These are phyloP conservation scores for Trichothecium roseum DNA, from an alignment of 2,329 filamentous ascomycete species.

Conservation along the genomic window DNA sequence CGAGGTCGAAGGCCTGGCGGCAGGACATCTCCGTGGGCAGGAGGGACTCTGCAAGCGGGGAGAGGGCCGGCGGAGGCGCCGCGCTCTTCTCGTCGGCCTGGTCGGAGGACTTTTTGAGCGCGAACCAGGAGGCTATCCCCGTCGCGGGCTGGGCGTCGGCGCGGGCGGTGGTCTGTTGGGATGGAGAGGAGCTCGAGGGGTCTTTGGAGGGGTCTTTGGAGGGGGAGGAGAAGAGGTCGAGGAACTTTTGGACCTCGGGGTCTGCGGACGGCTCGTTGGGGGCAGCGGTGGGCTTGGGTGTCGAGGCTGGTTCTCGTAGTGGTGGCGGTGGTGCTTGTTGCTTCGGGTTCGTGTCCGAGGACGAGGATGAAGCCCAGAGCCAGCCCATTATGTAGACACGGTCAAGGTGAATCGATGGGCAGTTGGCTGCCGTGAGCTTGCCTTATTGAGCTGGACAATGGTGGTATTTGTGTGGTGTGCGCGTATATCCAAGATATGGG, in stretches of 20 bases:
- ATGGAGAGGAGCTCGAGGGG: slow-evolving; percentile 5
- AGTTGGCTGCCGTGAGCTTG: too few relatives aligned
- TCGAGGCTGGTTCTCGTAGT: slow-evolving; percentile 10
- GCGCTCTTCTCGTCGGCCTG: slow-evolving; percentile 11
- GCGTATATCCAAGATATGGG: too few relatives aligned
- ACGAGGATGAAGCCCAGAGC: slow-evolving; percentile 42
- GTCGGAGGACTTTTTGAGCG: slow-evolving; percentile 18
- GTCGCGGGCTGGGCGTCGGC: slow-evolving; percentile 13
- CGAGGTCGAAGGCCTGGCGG: slow-evolving; percentile 79
- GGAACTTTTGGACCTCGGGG: slow-evolving; percentile 44
- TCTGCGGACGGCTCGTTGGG: slow-evolving; percentile 25
- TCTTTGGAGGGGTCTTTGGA: slow-evolving; percentile 1
- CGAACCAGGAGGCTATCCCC: slow-evolving; percentile 21
- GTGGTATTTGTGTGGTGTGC: too few relatives aligned
- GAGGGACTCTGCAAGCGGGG: slow-evolving; percentile 52
- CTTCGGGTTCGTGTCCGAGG: slow-evolving; percentile 13
- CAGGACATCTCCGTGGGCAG: slow-evolving; percentile 82
- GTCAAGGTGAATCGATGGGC: too few relatives aligned
- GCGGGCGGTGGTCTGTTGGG: slow-evolving; percentile 8
- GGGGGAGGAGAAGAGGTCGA: slow-evolving; percentile 32
- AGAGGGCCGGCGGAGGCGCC: slow-evolving; percentile 20
- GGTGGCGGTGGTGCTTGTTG: slow-evolving; percentile 11
- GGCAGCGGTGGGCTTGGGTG: slow-evolving; percentile 8
- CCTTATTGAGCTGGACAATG: too few relatives aligned
- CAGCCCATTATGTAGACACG: slow-evolving; percentile 47